These are phyloP conservation scores for Nothophaeocryptopus gaeumannii DNA, from an alignment of 2,329 filamentous ascomycete species.

Conservation along the genomic window DNA sequence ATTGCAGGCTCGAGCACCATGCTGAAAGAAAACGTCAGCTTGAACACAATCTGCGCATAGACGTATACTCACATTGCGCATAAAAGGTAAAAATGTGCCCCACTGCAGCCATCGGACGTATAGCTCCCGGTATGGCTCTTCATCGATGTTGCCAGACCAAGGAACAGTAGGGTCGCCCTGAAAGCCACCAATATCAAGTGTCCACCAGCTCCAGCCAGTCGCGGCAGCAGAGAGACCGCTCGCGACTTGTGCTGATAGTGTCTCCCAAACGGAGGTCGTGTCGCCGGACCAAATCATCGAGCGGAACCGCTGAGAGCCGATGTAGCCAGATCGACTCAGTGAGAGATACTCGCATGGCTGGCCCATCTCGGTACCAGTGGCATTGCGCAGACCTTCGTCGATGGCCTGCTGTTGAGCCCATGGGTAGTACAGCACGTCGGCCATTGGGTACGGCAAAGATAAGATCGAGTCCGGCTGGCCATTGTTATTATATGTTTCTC, in stretches of 20 bases:
- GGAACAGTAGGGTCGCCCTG: slow-evolving; percentile 34
- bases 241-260: slow-evolving; percentile 30
- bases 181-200: slow-evolving; percentile 33
- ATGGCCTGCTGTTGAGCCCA: slow-evolving; percentile 34
- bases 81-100: slow-evolving; percentile 34
- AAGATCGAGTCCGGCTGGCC: slow-evolving; percentile 30
- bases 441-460: slow-evolving; percentile 33
- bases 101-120: slow-evolving; percentile 35
- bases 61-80: slow-evolving; percentile 24
- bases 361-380: slow-evolving; percentile 26
- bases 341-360: slow-evolving; percentile 29
- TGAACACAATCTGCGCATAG: neutral
- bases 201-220: slow-evolving; percentile 34
- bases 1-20: slow-evolving; percentile 31
- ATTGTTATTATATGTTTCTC: slow-evolving; percentile 40
- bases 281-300: slow-evolving; percentile 35
- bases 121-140: slow-evolving; percentile 30
- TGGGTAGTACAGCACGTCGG: slow-evolving; percentile 33
- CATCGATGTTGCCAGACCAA: slow-evolving; percentile 36
- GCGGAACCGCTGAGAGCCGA: slow-evolving; percentile 34
- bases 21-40: neutral
- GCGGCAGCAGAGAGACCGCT: slow-evolving; percentile 29
- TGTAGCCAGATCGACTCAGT: slow-evolving; percentile 32
- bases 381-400: slow-evolving; percentile 32
- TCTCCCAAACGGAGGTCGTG: slow-evolving; percentile 32